These are phyloP conservation scores for Trichomonas gallinae DNA, from an alignment of 208 protist species.

Conservation along the genomic window DNA sequence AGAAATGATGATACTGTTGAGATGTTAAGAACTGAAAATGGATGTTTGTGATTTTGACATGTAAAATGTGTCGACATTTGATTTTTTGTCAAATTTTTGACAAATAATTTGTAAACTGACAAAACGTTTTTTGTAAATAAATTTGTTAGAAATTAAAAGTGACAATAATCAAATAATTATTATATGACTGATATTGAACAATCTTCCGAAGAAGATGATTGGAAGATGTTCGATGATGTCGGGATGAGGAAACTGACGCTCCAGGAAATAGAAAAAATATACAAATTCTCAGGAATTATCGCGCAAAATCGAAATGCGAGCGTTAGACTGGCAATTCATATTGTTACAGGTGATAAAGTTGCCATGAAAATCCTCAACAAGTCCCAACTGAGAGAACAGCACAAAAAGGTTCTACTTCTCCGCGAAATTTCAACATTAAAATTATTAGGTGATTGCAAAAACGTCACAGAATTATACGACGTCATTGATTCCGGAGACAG, in stretches of 20 bases:
- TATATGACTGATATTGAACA: neutral
- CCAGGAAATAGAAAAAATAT: neutral
- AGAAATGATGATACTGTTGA: too few relatives aligned
- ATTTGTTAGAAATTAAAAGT: too few relatives aligned
- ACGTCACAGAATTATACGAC: neutral
- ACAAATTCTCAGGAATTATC: neutral
- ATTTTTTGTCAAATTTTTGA: too few relatives aligned
- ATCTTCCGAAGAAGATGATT: neutral
- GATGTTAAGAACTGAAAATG: too few relatives aligned
- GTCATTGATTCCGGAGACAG: conserved; percentile 8
- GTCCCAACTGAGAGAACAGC: neutral
- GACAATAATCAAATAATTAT: neutral
- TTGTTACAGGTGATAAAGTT: neutral
- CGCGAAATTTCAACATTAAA: neutral
- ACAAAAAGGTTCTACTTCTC: neutral
- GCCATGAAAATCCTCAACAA: conserved; percentile 9
- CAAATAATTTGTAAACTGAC: too few relatives aligned
- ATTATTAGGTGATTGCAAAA: neutral
- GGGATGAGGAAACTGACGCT: neutral
- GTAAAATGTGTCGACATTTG: too few relatives aligned
- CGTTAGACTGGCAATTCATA: neutral
- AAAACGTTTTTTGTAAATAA: too few relatives aligned
- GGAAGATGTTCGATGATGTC: neutral
- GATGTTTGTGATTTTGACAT: too few relatives aligned
- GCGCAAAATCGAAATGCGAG: neutral